Conservation (phyloP, 306 rosid species). For the Calophaca sinica region DNA sequence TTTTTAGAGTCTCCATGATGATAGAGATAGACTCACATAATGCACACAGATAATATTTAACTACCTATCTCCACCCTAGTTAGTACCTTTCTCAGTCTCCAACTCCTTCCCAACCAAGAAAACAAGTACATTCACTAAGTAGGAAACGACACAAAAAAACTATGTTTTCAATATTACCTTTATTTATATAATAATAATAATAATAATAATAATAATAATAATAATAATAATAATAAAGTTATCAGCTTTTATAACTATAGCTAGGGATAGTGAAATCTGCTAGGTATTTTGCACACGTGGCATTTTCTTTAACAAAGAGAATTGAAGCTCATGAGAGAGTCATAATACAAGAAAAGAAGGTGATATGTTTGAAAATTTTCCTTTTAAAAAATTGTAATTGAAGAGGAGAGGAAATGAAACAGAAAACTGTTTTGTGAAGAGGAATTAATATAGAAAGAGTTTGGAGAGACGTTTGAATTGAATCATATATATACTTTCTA, state of each 20-base stretch:
- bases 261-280: conserved; percentile 3
- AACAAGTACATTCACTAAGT: conserved; percentile 31
- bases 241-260: conserved; percentile 17
- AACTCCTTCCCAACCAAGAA: conserved; percentile 39
- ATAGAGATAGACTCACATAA: conserved; percentile 29
- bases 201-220: background rate
- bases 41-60: conserved; percentile 28
- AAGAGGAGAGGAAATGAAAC: background rate
- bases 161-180: conserved; percentile 24
- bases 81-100: conserved; percentile 36
- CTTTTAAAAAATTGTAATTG: background rate
- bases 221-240: background rate
- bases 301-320: conserved; percentile 38
- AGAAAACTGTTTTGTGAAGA: background rate
- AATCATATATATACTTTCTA: conserved; percentile 36
- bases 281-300: conserved; percentile 33
- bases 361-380: background rate
- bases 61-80: conserved; percentile 26
- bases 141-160: conserved; percentile 1
- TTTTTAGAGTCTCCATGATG: conserved; percentile 19
- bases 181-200: background rate
- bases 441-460: background rate
- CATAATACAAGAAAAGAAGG: conserved; percentile 2
- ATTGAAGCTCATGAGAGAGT: background rate
- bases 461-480: conserved; percentile 24